phyloP scores from a whole-genome alignment of 352 stramenopile species.

The Peronospora farinosa region DNA sequence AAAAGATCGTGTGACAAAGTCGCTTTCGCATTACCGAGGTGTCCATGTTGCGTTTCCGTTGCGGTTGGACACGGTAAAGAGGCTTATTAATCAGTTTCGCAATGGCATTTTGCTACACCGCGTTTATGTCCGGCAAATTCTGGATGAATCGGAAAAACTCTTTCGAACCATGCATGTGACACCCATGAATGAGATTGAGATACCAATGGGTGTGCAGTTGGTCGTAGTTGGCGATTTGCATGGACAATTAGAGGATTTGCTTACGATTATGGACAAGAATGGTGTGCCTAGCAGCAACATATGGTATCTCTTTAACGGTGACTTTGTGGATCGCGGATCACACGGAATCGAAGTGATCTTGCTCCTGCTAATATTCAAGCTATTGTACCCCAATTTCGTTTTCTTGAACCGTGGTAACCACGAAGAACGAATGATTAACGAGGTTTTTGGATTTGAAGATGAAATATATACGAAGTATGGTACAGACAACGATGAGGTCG shows the following conservation, averaged over 20 bases:
- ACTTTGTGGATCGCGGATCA: constrained; percentile 92
- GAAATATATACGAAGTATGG: constrained; percentile 81
- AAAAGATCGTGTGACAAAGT: constrained; percentile 53
- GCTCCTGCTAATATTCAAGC: constrained; percentile 85
- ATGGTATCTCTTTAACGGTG: constrained; percentile 94
- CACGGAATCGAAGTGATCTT: constrained; percentile 90
- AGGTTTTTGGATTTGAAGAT: constrained; percentile 84
- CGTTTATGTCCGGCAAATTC: constrained; percentile 67
- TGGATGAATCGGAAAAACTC: constrained; percentile 59
- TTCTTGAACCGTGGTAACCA: constrained; percentile 94
- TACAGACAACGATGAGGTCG: constrained; percentile 68
- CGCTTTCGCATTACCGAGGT: constrained; percentile 63
- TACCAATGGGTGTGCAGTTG: constrained; percentile 76
- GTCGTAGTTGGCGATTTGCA: constrained; percentile 91
- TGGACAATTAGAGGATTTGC: constrained; percentile 90
- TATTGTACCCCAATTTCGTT: constrained; percentile 85
- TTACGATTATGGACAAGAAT: constrained; percentile 90
- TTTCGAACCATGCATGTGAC: constrained; percentile 42
- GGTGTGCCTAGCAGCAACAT: constrained; percentile 83
- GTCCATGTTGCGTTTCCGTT: constrained; percentile 69
- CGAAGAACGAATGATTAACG: constrained; percentile 91
- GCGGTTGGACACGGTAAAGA: constrained; percentile 70
- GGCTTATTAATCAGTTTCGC: constrained; percentile 78
- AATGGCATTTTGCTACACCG: constrained; percentile 77
- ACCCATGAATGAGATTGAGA: constrained; percentile 68